phyloP scores from a whole-genome alignment of 495 filamentous ascomycete genomes.

The Hypoxylon fuscum region DNA sequence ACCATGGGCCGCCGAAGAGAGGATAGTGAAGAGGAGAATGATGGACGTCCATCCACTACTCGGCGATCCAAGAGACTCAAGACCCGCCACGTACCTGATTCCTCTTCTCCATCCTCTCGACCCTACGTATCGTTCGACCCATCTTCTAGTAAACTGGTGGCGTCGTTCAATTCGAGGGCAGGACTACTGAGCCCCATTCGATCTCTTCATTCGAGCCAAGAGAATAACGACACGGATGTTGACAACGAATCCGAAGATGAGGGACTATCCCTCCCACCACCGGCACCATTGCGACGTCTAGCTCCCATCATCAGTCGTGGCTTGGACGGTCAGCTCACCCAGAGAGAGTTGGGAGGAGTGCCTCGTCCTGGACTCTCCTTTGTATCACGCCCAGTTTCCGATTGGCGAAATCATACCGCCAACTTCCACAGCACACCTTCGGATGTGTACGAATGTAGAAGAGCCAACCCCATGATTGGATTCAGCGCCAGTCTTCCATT shows the following conservation, averaged over 20 bases:
- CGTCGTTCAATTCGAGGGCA: constrained; percentile 32
- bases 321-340: constrained; percentile 51
- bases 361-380: constrained; percentile 45
- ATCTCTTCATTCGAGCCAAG: constrained; percentile 44
- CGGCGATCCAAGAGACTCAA: constrained; percentile 52
- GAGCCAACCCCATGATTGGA: constrained; percentile 62
- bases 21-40: constrained; percentile 38
- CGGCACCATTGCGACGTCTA: constrained; percentile 26
- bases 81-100: constrained; percentile 47
- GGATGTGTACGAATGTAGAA: constrained; percentile 69
- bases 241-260: constrained; percentile 46
- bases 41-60: constrained; percentile 15
- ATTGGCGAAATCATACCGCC: constrained; percentile 78
- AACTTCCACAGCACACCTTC: constrained; percentile 73
- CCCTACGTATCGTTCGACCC: constrained; percentile 40
- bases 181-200: constrained; percentile 50
- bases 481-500: constrained; percentile 74
- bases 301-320: constrained; percentile 51
- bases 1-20: constrained; percentile 44
- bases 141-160: constrained; percentile 31
- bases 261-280: constrained; percentile 33
- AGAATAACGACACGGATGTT: constrained; percentile 32
- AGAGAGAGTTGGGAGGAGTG: constrained; percentile 52
- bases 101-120: constrained; percentile 42
- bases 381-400: constrained; percentile 52